These are phyloP conservation scores for Pythium vanterpoolii DNA, from an alignment of 352 stramenopile species.

Conservation along the genomic window DNA sequence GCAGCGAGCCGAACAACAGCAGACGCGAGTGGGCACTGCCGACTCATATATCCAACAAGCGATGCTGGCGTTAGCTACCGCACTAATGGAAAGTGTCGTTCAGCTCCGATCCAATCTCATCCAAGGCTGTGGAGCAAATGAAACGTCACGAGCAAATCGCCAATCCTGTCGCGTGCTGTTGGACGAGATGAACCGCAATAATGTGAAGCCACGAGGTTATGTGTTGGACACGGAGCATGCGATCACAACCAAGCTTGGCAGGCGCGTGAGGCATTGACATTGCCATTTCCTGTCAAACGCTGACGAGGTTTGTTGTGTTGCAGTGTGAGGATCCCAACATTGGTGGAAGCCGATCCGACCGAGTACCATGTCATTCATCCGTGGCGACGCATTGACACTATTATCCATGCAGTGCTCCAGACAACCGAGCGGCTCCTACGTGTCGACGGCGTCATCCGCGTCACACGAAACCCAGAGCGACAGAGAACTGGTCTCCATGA, in stretches of 20 bases:
- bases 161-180: slow-evolving; percentile 5
- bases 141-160: background rate
- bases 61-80: slow-evolving; percentile 10
- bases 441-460: slow-evolving; percentile 38
- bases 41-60: slow-evolving; percentile 7
- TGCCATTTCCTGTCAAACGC: background rate
- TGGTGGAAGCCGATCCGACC: slow-evolving; percentile 37
- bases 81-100: slow-evolving; percentile 13
- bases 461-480: slow-evolving; percentile 11
- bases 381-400: slow-evolving; percentile 38
- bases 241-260: slow-evolving; percentile 19
- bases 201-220: background rate
- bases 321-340: slow-evolving; percentile 33
- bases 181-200: slow-evolving; percentile 10
- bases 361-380: slow-evolving; percentile 46
- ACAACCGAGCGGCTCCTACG: slow-evolving; percentile 59
- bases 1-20: slow-evolving; percentile 10
- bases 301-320: background rate
- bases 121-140: background rate
- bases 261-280: background rate
- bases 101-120: slow-evolving; percentile 14
- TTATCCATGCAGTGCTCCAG: slow-evolving; percentile 45
- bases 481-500: background rate
- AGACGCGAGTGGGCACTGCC: background rate
- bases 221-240: slow-evolving; percentile 31